Evolutionary conservation across 106 monocot genomes (phyloP).

Genomic region (Allium sativum): DNA sequence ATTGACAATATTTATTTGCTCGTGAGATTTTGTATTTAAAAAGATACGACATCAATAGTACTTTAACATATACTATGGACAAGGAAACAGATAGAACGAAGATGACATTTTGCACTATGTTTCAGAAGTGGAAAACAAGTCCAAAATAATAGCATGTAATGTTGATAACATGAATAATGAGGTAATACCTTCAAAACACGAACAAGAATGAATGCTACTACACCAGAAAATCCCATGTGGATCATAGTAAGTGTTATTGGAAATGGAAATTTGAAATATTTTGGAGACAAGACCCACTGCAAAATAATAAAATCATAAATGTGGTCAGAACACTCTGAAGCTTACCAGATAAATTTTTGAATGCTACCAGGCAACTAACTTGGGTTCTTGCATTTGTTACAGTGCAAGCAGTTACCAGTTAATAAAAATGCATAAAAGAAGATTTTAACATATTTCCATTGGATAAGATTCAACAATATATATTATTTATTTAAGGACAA

Average conservation of each 20-base stretch:
- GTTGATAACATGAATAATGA: conserved; percentile 2
- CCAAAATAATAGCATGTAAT: neutral
- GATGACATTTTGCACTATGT: neutral
- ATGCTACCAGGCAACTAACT: too few relatives aligned
- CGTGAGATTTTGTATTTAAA: too few relatives aligned
- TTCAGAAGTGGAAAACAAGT: neutral
- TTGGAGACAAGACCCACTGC: conserved; percentile 91
- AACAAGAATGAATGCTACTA: conserved; percentile 66
- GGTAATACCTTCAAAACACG: conserved; percentile 80
- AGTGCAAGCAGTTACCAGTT: neutral
- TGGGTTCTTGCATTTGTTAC: too few relatives aligned
- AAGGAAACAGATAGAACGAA: neutral
- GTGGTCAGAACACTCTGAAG: neutral
- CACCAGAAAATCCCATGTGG: conserved; percentile 92
- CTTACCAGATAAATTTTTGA: neutral
- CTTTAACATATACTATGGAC: neutral
- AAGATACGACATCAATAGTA: neutral
- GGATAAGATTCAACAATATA: neutral
- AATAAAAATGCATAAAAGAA: neutral
- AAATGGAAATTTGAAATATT: conserved; percentile 88
- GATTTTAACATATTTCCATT: neutral
- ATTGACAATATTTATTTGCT: too few relatives aligned
- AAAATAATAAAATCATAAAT: conserved; percentile 10
- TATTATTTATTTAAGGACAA: neutral
- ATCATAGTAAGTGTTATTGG: conserved; percentile 95